Percentiles rank a stretch among this genome's conserved stretches.
phyloP scores from a whole-genome alignment of 768 basidiomycete species.

The Daedaleopsis sinensis region DNA sequence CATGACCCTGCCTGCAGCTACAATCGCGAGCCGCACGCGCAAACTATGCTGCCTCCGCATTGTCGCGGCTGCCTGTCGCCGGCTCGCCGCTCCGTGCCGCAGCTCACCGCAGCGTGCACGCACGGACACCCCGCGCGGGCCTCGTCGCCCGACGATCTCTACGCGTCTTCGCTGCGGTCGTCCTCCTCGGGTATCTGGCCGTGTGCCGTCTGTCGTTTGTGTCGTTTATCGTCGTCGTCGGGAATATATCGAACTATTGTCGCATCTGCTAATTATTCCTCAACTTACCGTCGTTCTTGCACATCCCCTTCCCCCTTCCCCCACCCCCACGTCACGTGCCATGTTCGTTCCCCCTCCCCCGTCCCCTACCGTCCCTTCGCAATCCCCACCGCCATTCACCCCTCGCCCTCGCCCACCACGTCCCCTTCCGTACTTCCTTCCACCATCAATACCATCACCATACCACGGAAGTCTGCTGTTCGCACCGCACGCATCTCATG shows the following conservation, averaged over 20 bases:
- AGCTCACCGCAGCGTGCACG: not conserved
- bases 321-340: not conserved
- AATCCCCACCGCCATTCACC: not conserved
- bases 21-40: not conserved
- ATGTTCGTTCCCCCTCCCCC: not conserved
- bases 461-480: conserved; percentile 3
- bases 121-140: not conserved
- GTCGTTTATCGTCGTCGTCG: conserved; percentile 12
- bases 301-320: not conserved
- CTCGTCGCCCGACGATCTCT: not conserved
- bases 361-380: not conserved
- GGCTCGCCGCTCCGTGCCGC: not conserved
- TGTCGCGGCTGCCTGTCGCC: not conserved
- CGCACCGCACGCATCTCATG: not conserved
- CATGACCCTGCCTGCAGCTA: conserved; percentile 30
- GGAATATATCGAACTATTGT: conserved; percentile 22
- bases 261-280: conserved; percentile 23
- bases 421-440: not conserved
- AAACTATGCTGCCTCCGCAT: not conserved
- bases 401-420: not conserved
- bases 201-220: conserved; percentile 6
- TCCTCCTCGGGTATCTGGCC: not conserved
- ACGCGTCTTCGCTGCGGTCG: not conserved
- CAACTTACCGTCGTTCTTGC: conserved; percentile 9
- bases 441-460: not conserved